Base-by-base conservation (phyloP, 2,329 filamentous ascomycete species). In the Nemania sp. region DNA sequence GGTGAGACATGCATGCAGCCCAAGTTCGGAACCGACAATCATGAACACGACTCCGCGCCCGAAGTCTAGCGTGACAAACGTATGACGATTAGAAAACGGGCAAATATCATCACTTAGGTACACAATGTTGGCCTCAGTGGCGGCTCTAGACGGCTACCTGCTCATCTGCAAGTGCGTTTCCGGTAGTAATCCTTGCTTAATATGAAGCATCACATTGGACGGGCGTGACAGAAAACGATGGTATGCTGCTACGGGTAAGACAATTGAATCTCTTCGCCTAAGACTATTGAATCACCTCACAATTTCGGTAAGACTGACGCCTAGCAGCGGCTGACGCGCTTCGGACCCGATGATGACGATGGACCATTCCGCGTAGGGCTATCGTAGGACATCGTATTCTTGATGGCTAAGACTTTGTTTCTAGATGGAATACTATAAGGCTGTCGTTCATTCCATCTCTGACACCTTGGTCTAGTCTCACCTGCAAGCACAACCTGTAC, bases 11-110 rank as follows among this genome's bases (percentile, higher is more conserved):
- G 49, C 38, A 41, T 15, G 24, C 5, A 13, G 6, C 26, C 24
- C 10, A 29, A 18, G 32, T 54, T 64, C 61, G 65, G 65, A 56
- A 60, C 65, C 61, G 65, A 60, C 18, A 43, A 54, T 20, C 26
- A 24, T 32, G 8, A 32, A 32, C 29, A 32, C 8, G 29, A 32
- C 29, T 32, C 29, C 29, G 8, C 29, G 29, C 8, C 29, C 29
- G 29, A 8, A 32, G 5, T 32, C 29, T 32, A 32, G 29, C 29
- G 29, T 32, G 29, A 32, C 5, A 32, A 32, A 32, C 8, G 8
- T 20, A 35, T 3, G 27, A 38, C 32, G 27, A 41, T n/a, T 2
- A 15, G 24, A 11, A 22, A 53, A 35, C 22, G 11, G 56, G 29
- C 5, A 58, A 7, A 10, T 15, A 4, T 51, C 22, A 27, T 41